Base-by-base conservation (phyloP, 2,329 filamentous ascomycete species). In the Alternaria sp. region DNA sequence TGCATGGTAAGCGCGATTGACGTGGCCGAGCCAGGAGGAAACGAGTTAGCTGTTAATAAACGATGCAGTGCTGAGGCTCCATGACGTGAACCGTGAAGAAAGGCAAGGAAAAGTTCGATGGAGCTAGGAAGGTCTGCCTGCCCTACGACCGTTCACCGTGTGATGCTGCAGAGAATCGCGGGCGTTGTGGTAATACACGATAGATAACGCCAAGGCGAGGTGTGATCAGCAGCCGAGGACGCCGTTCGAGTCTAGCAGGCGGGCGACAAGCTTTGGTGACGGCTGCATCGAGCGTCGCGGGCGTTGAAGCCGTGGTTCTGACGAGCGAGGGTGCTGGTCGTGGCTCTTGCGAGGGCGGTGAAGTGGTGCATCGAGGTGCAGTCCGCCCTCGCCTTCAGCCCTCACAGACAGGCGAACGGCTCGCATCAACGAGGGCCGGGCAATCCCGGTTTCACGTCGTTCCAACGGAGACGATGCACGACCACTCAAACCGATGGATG, bases 1-100 rank as follows among this genome's bases (percentile, higher is more conserved):
- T 77, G 76, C 75, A 75, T 75, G 68, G 66, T 54, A 64, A 65
- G 60, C 63, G 67, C 63, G 58, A 67, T 67, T 75, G 76, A 77
- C 74, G 76, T 78, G 75, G 74, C 74, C 70, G 67, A 65, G 60
- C 61, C 60, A 65, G 55, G 49, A 34, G 52, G 30, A 63, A 64
- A 70, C 41, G 30, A 59, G 66, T 43, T 64, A 66, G 67, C 50
- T 62, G 55, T 52, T 58, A 56, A 52, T 40, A 43, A 64, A 30
- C 41, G 38, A 50, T 40, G 56, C 59, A 44, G 51, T 48, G 52
- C 20, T 58, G 62, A 58, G 62, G 62, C 68, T 63, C 60, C 60
- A 62, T 60, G 63, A 65, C 59, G 64, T 67, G 59, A 54, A 55
- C 50, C 57, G 58, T 40, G 44, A 62, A 55, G 49, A 49, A 54